Evolutionary conservation across 2,329 filamentous ascomycete species (phyloP), one percentile per base, ranked within the genome.

Genomic region (Camptophora hylomeconis): DNA sequence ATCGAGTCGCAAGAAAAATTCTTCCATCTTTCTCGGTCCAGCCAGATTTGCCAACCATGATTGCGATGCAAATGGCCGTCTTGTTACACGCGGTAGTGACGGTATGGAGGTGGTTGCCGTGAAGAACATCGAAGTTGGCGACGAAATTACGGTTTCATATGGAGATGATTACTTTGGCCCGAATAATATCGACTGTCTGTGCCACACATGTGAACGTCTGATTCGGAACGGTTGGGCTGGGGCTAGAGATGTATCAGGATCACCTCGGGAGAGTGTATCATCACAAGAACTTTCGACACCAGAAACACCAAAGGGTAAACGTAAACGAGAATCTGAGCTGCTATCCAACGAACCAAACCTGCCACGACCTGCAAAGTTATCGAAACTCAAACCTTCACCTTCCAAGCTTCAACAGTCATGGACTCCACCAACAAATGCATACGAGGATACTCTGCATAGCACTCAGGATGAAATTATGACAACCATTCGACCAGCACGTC

Each of bases 31-130:
- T 50, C 75, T 98, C 50, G 89, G 89, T 0, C 92, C 89, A 5
- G 89, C 89, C 18, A 75, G 89, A 28, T 95, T 98, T 52, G 84
- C 89, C 15, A 98, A 98, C 50, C 89, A 98, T 56, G 89, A 98
- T 53, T 98, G 89, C 57, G 70, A 80, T 42, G 83, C 89, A 17
- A 98, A 95, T 58, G 86, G 86, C 6, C 72, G 76, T 48, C 68
- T 98, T 24, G 77, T 81, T 44, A 94, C 83, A 19, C 79, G 74
- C 19, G 82, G 84, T 24, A 72, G 77, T 32, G 75, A 86, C 33
- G 83, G 83, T 19, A 94, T 98, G 60, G 80, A 92, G 48, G 86
- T 98, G 32, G 72, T 92, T 27, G 83, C 89, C 3, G 72, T 75
- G 18, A 73, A 75, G 41, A 69, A 86, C 34, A 95, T 98, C 37